phyloP scores from a whole-genome alignment of 306 rosid genomes.

The Rubus parviflorus region DNA sequence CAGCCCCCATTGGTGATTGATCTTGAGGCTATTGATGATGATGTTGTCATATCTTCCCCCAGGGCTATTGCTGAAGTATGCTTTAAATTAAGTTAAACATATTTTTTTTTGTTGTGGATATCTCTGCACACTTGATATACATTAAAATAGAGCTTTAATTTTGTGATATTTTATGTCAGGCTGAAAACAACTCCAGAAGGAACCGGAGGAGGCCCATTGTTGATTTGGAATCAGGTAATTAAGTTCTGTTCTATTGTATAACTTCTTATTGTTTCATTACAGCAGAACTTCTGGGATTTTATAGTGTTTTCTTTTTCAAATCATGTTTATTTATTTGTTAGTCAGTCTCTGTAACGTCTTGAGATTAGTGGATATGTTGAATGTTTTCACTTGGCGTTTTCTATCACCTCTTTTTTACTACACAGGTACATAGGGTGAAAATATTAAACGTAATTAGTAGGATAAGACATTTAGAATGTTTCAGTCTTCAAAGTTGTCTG shows the following conservation, averaged over 20 bases:
- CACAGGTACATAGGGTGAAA: background rate
- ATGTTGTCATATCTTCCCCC: slow-evolving; percentile 69
- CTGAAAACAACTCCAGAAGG: slow-evolving; percentile 81
- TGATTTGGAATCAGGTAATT: slow-evolving; percentile 83
- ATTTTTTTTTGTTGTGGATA: slow-evolving; percentile 2
- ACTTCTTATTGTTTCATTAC: background rate
- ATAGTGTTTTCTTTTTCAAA: background rate
- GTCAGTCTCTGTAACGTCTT: background rate
- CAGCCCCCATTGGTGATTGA: slow-evolving; percentile 52
- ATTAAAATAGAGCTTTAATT: slow-evolving; percentile 22
- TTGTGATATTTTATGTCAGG: slow-evolving; percentile 43
- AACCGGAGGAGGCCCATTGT: slow-evolving; percentile 50
- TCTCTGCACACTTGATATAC: background rate
- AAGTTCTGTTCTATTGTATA: background rate
- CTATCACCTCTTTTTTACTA: background rate
- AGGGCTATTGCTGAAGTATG: slow-evolving; percentile 83
- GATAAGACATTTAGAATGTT: background rate
- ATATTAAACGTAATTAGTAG: background rate
- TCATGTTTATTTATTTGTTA: background rate
- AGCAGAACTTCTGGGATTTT: background rate
- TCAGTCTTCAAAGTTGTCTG: slow-evolving; percentile 7
- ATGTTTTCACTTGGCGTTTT: background rate
- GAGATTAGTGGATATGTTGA: slow-evolving; percentile 1
- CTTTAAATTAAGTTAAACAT: background rate
- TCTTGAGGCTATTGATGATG: slow-evolving; percentile 89